Conservation (phyloP, 2,329 filamentous ascomycete genomes). For the Ramularia endophylla region DNA sequence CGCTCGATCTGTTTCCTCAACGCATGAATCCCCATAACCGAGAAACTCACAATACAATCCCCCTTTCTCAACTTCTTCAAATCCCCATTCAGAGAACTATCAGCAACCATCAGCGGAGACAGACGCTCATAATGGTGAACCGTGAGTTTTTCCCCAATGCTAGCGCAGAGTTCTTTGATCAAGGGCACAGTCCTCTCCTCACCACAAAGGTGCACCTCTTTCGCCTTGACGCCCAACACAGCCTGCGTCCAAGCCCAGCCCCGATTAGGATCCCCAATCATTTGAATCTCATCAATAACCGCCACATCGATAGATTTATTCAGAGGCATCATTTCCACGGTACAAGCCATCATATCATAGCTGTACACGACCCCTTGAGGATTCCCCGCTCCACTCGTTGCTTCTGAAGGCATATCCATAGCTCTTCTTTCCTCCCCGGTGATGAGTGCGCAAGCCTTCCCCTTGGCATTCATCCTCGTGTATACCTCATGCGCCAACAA, state of each 20-base stretch:
- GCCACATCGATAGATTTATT: conserved; percentile 70
- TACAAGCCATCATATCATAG: conserved; percentile 67
- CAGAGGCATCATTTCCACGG: conserved; percentile 79
- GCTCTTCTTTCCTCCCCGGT: conserved; percentile 86
- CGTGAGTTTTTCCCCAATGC: conserved; percentile 73
- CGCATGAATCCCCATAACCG: conserved; percentile 71
- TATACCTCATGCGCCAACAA: conserved; percentile 94
- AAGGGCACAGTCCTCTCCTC: conserved; percentile 77
- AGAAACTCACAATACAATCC: conserved; percentile 85
- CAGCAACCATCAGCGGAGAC: conserved; percentile 66
- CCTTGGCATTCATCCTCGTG: conserved; percentile 72
- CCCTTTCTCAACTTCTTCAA: conserved; percentile 71
- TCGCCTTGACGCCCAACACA: conserved; percentile 76
- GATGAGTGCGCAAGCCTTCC: conserved; percentile 68
- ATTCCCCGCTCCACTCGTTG: conserved; percentile 2
- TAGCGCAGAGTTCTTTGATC: conserved; percentile 68
- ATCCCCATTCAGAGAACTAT: conserved; percentile 56
- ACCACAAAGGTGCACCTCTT: conserved; percentile 88
- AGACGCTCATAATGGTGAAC: conserved; percentile 80
- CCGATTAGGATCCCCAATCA: conserved; percentile 74
- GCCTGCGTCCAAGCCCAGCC: conserved; percentile 96
- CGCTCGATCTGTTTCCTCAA: conserved; percentile 74
- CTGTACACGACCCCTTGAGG: conserved; percentile 46
- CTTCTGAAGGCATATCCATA: conserved; percentile 34
- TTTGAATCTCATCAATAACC: conserved; percentile 98